Conservation (phyloP, 768 basidiomycete species). For the Leccinum longicurvipes region DNA sequence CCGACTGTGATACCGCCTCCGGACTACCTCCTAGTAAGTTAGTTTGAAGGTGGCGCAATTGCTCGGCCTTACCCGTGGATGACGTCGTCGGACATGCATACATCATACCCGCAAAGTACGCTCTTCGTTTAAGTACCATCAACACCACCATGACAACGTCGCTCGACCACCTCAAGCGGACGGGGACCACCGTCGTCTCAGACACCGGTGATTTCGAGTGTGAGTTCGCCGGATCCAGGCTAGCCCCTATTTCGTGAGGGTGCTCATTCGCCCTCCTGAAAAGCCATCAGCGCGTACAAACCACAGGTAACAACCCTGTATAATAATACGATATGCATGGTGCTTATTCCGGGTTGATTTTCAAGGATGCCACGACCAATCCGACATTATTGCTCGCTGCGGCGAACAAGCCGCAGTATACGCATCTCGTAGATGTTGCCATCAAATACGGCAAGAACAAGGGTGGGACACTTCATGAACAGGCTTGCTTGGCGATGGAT, state of each 20-base stretch:
- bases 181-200: conserved; percentile 83
- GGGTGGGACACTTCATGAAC: conserved; percentile 68
- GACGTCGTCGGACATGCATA: not conserved
- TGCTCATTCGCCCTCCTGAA: conserved; percentile 1
- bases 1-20: too few relatives aligned
- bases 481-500: conserved; percentile 48
- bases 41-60: not conserved
- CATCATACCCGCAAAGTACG: not conserved
- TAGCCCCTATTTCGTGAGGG: conserved; percentile 7
- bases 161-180: conserved; percentile 77
- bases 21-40: too few relatives aligned
- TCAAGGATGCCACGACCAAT: conserved; percentile 93
- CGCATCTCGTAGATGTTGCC: conserved; percentile 69
- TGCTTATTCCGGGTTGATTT: not conserved
- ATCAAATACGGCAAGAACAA: conserved; percentile 72
- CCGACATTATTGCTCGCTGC: conserved; percentile 91
- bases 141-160: conserved; percentile 63
- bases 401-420: conserved; percentile 82
- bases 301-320: conserved; percentile 56
- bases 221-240: conserved; percentile 18
- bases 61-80: conserved; percentile 1
- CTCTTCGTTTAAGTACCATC: not conserved
- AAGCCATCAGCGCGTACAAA: conserved; percentile 91
- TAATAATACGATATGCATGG: not conserved
- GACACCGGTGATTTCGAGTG: conserved; percentile 95